Evolutionary conservation across 2,329 filamentous ascomycete species (phyloP), one percentile per base, ranked within the genome.

Genomic region (Aphanocladium album): DNA sequence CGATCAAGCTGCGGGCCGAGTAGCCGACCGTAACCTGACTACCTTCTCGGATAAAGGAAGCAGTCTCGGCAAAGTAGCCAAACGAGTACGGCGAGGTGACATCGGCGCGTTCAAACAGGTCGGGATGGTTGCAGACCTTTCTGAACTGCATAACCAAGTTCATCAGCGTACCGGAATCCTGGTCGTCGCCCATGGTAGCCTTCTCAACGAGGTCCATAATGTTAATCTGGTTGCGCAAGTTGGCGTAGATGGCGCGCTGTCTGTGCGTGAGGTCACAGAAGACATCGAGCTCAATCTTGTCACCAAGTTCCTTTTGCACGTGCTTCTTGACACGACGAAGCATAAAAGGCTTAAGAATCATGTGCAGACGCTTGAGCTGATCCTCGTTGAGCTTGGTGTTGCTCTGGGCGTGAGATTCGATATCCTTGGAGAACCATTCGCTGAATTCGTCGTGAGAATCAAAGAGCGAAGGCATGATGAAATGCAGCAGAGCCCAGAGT

Each of bases 301-400:
- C 95, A 51, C 95, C 95, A 53, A 99, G 86, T 74, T 99, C 95
- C 75, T 98, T 97, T 74, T 99, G 95, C 54, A 99, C 95, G 73
- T 99, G 93, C 79, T 98, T 98, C 86, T 99, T 99, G 76, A 99
- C 91, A 85, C 95, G 93, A 68, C 95, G 91, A 73, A 99, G 85
- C 95, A 99, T 99, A 80, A 99, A 99, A 0, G 95, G 95, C 78
- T 99, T 98, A 66, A 99, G 78, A 67, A 99, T 99, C 93, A 98
- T 96, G 75, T 99, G 95, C 68, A 99, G 79, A 77, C 95, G 91
- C 77, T 92, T 92, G 57, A 99, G 86, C 77, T 99, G 95, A 71
- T 97, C 93, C 73, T 99, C 95, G 70, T 99, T 99, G 62, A 99
- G 88, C 73, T 98, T 98, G n/a, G 93, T 98, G 72, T 99, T 98